Evolutionary conservation across 2,329 filamentous ascomycete species (phyloP).

Genomic region (Microsporum audouinii): DNA sequence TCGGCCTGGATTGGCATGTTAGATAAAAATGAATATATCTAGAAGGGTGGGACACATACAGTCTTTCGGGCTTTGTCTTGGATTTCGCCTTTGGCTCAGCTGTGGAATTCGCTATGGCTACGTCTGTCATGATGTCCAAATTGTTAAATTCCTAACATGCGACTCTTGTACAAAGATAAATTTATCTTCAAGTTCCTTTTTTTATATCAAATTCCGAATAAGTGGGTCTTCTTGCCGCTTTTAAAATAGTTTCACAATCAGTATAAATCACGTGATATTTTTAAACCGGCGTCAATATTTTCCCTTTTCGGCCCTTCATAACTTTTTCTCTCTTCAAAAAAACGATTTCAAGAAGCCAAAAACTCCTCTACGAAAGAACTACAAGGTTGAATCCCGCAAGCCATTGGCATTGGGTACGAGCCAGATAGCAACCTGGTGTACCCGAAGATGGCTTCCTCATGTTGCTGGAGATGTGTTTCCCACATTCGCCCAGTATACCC

Average conservation of each 20-base stretch:
- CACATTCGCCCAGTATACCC: conserved; percentile 31
- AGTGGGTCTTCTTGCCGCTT: not conserved
- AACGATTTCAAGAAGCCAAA: not conserved
- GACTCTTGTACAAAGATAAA: not conserved
- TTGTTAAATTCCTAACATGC: not conserved
- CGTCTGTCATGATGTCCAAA: conserved; percentile 20
- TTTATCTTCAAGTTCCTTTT: not conserved
- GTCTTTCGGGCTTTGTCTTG: conserved; percentile 28
- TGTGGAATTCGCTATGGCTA: conserved; percentile 19
- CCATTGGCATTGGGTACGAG: not conserved
- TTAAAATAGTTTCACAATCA: not conserved
- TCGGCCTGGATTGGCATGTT: conserved; percentile 31
- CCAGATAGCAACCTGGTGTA: not conserved
- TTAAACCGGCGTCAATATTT: not conserved
- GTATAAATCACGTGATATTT: not conserved
- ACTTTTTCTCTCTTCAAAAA: not conserved
- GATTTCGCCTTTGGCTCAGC: conserved; percentile 15
- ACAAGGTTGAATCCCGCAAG: not conserved
- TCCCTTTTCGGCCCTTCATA: not conserved
- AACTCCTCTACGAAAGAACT: not conserved
- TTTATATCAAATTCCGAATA: not conserved
- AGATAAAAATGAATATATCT: not conserved
- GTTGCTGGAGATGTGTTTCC: conserved; percentile 49
- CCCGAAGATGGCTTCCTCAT: conserved; percentile 42
- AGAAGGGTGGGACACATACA: conserved; percentile 23